Evolutionary conservation across 2,329 filamentous ascomycete genomes (phyloP).

Genomic region (Ceratocystis papillata): DNA sequence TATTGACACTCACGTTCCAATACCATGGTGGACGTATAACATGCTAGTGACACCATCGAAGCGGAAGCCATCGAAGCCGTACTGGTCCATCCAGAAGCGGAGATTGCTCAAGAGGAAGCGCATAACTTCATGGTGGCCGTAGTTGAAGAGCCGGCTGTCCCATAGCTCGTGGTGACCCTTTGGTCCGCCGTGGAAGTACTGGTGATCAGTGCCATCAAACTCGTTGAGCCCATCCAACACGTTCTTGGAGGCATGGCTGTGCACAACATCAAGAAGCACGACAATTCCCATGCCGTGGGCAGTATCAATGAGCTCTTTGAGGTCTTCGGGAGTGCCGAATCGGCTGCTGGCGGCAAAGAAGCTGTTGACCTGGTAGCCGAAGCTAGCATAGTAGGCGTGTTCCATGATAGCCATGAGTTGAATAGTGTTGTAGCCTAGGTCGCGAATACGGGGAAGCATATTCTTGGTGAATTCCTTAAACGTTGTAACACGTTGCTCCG

Average conservation of each 20-base stretch:
- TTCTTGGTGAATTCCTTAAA: slow-evolving; percentile 96
- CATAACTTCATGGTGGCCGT: slow-evolving; percentile 84
- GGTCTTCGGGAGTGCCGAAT: slow-evolving; percentile 83
- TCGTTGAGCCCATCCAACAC: slow-evolving; percentile 88
- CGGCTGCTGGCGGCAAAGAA: slow-evolving; percentile 97
- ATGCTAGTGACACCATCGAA: slow-evolving; percentile 98
- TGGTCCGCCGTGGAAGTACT: slow-evolving; percentile 83
- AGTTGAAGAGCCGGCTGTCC: slow-evolving; percentile 97
- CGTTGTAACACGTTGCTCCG: slow-evolving; percentile 75
- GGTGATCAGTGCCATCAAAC: slow-evolving; percentile 89
- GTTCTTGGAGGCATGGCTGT: slow-evolving; percentile 97
- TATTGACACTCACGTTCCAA: slow-evolving; percentile 67
- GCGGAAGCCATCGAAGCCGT: slow-evolving; percentile 89
- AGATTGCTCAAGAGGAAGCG: slow-evolving; percentile 94
- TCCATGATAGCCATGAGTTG: slow-evolving; percentile 99
- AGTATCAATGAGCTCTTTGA: slow-evolving; percentile 93
- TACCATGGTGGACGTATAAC: slow-evolving; percentile 91
- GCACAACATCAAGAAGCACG: slow-evolving; percentile 87
- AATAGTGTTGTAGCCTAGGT: slow-evolving; percentile 90
- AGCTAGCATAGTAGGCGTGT: slow-evolving; percentile 97
- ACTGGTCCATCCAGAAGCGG: slow-evolving; percentile 99
- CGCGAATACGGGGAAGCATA: slow-evolving; percentile 82
- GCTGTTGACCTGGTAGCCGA: slow-evolving; percentile 97
- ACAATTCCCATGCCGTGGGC: slow-evolving; percentile 84
- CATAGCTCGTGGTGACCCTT: slow-evolving; percentile 85